phyloP scores from a whole-genome alignment of 495 filamentous ascomycete species.

The Pyrenula massariospora region DNA sequence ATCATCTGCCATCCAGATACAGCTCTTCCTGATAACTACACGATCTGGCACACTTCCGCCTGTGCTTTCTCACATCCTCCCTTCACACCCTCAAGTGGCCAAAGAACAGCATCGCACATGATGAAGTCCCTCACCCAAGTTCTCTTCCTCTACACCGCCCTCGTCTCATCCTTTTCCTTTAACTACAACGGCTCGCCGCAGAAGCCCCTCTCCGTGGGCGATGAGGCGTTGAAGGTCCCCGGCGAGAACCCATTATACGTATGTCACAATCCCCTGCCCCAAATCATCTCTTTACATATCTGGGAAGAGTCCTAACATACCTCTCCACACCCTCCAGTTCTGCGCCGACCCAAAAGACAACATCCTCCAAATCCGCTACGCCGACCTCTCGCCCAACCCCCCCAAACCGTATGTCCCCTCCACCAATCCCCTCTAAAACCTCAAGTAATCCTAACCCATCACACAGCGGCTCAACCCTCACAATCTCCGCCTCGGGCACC shows the following conservation, averaged over 20 bases:
- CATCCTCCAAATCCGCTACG: conserved; percentile 61
- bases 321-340: conserved; percentile 33
- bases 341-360: conserved; percentile 52
- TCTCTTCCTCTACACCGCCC: conserved; percentile 12
- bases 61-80: no score
- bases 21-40: no score
- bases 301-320: not conserved
- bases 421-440: not conserved
- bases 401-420: conserved; percentile 60
- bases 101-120: no score
- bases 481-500: conserved; percentile 64
- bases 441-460: not conserved
- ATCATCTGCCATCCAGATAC: no score
- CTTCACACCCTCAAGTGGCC: no score
- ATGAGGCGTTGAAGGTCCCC: conserved; percentile 36
- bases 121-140: conserved; percentile 25
- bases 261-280: not conserved
- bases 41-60: no score
- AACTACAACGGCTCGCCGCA: conserved; percentile 12
- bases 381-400: conserved; percentile 77
- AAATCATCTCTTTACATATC: not conserved
- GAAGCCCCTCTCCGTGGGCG: conserved; percentile 12
- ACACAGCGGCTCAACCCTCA: conserved; percentile 63
- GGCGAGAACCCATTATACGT: conserved; percentile 50
- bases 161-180: conserved; percentile 14